Percentiles rank a stretch among this genome's conserved stretches.
Evolutionary conservation across 2,329 filamentous ascomycete genomes (phyloP).

Genomic region (Venturia effusa): DNA sequence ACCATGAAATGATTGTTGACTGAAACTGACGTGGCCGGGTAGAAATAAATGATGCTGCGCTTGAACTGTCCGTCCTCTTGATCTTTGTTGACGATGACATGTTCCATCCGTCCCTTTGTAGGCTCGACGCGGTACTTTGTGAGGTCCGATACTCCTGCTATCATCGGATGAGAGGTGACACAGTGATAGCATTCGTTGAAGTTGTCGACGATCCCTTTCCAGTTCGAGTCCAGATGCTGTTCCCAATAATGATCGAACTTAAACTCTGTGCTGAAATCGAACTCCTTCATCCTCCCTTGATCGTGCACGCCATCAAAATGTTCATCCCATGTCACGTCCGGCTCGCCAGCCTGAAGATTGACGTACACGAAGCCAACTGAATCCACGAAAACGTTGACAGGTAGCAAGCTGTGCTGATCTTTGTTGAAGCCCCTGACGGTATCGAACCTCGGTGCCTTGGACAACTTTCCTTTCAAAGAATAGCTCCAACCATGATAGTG

Average conservation of each 20-base stretch:
- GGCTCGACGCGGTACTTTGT: slow-evolving; percentile 36
- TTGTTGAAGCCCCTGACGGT: slow-evolving; percentile 46
- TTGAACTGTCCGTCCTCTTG: slow-evolving; percentile 19
- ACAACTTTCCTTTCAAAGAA: slow-evolving; percentile 44
- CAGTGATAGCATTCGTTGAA: slow-evolving; percentile 60
- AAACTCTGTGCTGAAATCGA: slow-evolving; percentile 30
- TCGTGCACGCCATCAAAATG: slow-evolving; percentile 40
- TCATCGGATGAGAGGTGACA: slow-evolving; percentile 47
- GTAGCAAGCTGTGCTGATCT: slow-evolving; percentile 44
- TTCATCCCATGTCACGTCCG: slow-evolving; percentile 40
- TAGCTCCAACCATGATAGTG: slow-evolving; percentile 56
- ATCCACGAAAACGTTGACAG: slow-evolving; percentile 44
- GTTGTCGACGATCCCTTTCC: slow-evolving; percentile 52
- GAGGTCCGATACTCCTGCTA: slow-evolving; percentile 46
- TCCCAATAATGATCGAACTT: slow-evolving; percentile 47
- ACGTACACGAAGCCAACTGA: slow-evolving; percentile 47
- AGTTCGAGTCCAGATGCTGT: slow-evolving; percentile 47
- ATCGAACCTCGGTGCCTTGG: slow-evolving; percentile 50
- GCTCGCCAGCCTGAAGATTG: slow-evolving; percentile 42
- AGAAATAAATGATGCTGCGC: slow-evolving; percentile 23
- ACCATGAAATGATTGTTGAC: slow-evolving; percentile 42
- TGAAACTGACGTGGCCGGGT: slow-evolving; percentile 20
- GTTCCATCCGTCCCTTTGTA: slow-evolving; percentile 22
- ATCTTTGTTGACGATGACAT: slow-evolving; percentile 21
- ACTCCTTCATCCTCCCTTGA: slow-evolving; percentile 4